Evolutionary conservation across 371 early-diverging fungal genomes (phyloP).

Genomic region (Gilbertella persicaria): DNA sequence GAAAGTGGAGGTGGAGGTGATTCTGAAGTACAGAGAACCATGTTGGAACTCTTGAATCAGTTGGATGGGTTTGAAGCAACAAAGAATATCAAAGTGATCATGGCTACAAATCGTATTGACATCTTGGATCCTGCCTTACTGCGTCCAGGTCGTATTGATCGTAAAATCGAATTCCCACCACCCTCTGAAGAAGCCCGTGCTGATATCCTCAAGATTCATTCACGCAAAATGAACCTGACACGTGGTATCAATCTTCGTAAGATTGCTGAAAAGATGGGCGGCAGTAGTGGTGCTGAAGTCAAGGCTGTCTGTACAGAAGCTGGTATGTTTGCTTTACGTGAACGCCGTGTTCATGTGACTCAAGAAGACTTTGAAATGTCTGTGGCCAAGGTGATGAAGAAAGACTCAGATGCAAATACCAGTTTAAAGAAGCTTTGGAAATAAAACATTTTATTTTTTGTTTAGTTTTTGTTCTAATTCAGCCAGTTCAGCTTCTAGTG

Average conservation of each 20-base stretch:
- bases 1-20: conserved; percentile 98
- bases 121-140: conserved; percentile 99
- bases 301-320: conserved; percentile 99
- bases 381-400: conserved; percentile 99
- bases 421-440: conserved; percentile 97
- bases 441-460: conserved; percentile 47
- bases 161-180: conserved; percentile 99
- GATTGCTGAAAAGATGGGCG: conserved; percentile 98
- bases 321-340: conserved; percentile 99
- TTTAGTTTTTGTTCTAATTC: conserved; percentile 35
- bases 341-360: conserved; percentile 98
- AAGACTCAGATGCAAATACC: conserved; percentile 96
- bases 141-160: conserved; percentile 99
- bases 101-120: conserved; percentile 89
- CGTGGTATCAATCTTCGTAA: conserved; percentile 98
- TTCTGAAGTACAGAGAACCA: conserved; percentile 99
- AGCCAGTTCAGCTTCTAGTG: conserved; percentile 43
- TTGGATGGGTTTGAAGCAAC: conserved; percentile 99
- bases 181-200: conserved; percentile 95
- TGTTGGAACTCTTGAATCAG: conserved; percentile 99
- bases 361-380: conserved; percentile 99
- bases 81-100: conserved; percentile 96
- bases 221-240: conserved; percentile 98
- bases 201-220: conserved; percentile 99
- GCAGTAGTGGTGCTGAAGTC: conserved; percentile 86